Evolutionary conservation across 2,329 filamentous ascomycete species (phyloP).

Genomic region (Epicoccum sorghinum): DNA sequence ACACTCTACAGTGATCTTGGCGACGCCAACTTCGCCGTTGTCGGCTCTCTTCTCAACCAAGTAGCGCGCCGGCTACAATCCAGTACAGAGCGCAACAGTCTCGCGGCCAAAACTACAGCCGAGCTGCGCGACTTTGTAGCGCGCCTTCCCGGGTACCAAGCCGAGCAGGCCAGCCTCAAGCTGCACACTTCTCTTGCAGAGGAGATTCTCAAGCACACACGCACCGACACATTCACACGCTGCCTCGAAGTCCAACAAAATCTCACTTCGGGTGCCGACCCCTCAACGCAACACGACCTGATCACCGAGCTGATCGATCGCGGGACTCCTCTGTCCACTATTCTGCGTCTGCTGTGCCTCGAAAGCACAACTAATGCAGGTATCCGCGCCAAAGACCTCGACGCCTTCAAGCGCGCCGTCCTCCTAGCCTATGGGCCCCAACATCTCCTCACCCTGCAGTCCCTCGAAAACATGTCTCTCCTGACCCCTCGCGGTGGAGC

Average conservation of each 20-base stretch:
- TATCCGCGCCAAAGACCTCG: constrained; percentile 85
- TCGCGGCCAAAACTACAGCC: constrained; percentile 80
- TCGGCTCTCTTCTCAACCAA: constrained; percentile 86
- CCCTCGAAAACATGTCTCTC: constrained; percentile 87
- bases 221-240: constrained; percentile 86
- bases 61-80: constrained; percentile 83
- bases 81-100: constrained; percentile 86
- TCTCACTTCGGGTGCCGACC: constrained; percentile 86
- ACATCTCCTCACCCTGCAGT: constrained; percentile 86
- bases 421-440: constrained; percentile 95
- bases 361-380: constrained; percentile 91
- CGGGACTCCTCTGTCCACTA: constrained; percentile 77
- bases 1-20: constrained; percentile 86
- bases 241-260: constrained; percentile 95
- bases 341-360: constrained; percentile 85
- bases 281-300: constrained; percentile 83
- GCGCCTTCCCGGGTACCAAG: constrained; percentile 88
- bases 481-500: constrained; percentile 65
- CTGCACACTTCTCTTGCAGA: constrained; percentile 91
- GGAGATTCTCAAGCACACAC: constrained; percentile 92
- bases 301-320: constrained; percentile 96
- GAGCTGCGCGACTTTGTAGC: constrained; percentile 96
- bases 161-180: constrained; percentile 91
- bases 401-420: constrained; percentile 85
- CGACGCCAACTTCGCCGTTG: constrained; percentile 93